phyloP scores from a whole-genome alignment of 768 basidiomycete species.

The Gelatoporia subvermispora region DNA sequence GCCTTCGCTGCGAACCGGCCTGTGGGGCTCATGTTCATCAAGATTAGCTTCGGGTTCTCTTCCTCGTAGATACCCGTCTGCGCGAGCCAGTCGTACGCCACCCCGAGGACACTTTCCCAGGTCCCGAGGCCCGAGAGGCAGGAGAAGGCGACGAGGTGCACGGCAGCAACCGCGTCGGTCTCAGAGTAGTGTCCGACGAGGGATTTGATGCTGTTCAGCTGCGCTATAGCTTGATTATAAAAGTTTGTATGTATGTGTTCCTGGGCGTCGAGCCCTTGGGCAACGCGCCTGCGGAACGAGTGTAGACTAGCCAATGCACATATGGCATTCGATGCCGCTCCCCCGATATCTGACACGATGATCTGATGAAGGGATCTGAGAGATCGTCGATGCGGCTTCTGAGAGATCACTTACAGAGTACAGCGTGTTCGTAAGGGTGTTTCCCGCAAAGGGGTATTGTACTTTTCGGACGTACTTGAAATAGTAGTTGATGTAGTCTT shows the following conservation, averaged over 20 bases:
- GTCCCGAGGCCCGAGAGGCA: slow-evolving; percentile 64
- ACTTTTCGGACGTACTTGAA: slow-evolving; percentile 66
- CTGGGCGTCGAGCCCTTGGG: slow-evolving; percentile 57
- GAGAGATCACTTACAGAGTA: slow-evolving; percentile 48
- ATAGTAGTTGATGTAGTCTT: slow-evolving; percentile 67
- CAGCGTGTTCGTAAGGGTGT: slow-evolving; percentile 56
- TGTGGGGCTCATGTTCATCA: slow-evolving; percentile 48
- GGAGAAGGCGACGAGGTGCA: slow-evolving; percentile 73
- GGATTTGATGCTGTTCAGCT: slow-evolving; percentile 52
- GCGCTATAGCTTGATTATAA: slow-evolving; percentile 63
- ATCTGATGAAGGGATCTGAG: slow-evolving; percentile 31
- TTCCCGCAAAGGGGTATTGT: slow-evolving; percentile 62
- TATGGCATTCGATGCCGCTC: slow-evolving; percentile 67
- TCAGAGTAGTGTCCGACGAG: slow-evolving; percentile 53
- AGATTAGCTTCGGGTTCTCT: slow-evolving; percentile 58
- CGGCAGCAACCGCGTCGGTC: slow-evolving; percentile 70
- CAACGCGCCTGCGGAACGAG: slow-evolving; percentile 53
- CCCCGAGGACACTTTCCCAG: slow-evolving; percentile 66
- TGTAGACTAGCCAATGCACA: slow-evolving; percentile 76
- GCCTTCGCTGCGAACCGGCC: slow-evolving; percentile 62
- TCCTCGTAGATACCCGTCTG: slow-evolving; percentile 58
- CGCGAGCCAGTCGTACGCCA: slow-evolving; percentile 73
- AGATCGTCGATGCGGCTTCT: background rate
- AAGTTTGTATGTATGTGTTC: slow-evolving; percentile 37
- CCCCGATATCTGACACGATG: slow-evolving; percentile 60